Percentiles rank a stretch among this genome's conserved stretches.
Evolutionary conservation across 1,139 yeast species (phyloP).

Genomic region (Suhomyces wounanorum): DNA sequence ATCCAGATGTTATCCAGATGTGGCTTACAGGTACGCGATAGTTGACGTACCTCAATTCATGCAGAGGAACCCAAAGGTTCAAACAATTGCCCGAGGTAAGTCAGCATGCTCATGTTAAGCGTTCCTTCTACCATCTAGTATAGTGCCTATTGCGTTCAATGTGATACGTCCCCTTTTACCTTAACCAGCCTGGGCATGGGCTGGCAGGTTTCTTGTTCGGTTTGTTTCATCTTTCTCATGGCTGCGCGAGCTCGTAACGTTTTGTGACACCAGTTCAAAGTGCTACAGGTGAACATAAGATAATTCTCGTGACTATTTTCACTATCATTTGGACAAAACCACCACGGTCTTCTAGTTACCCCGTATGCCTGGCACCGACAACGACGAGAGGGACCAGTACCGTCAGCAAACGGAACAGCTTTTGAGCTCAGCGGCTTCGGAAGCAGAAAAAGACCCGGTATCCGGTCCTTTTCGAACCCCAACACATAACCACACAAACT

Average conservation of each 20-base stretch:
- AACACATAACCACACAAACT: constrained; percentile 2
- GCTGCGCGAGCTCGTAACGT: not conserved
- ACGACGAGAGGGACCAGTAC: constrained; percentile 7
- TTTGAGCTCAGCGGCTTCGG: constrained; percentile 1
- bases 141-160: no score
- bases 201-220: no score
- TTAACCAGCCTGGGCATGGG: no score
- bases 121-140: no score
- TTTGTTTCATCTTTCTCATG: not conserved
- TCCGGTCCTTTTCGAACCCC: not conserved
- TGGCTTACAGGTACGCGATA: not conserved
- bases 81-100: no score
- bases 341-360: constrained; percentile 1
- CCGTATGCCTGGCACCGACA: not conserved
- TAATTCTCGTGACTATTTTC: constrained; percentile 1
- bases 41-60: no score
- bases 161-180: no score
- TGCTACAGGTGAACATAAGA: not conserved
- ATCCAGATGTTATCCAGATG: not conserved
- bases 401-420: constrained; percentile 4
- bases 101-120: no score
- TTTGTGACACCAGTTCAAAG: not conserved
- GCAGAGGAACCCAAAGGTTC: no score
- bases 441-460: not conserved
- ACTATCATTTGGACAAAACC: constrained; percentile 1